Base-by-base conservation (phyloP, 495 filamentous ascomycete species). In the Trichoderma virens region DNA sequence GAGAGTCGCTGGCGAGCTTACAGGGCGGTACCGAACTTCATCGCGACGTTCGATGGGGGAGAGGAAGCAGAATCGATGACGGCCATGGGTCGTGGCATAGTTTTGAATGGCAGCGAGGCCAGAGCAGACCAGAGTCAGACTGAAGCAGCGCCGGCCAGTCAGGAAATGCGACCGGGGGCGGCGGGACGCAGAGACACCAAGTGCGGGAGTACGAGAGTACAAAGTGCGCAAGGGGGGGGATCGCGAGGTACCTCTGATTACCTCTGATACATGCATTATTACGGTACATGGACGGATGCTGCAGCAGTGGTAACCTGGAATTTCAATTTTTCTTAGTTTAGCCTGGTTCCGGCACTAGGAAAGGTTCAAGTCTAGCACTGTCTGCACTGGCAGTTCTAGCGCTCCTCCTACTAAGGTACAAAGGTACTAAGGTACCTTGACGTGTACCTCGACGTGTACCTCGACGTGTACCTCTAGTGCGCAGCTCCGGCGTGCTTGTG, bases 1-100 rank as follows among this genome's bases (percentile, higher is more conserved):
- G 51, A 56, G 51, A 56, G 51, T 56, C 51, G 51, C 51, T 56
- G 51, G 51, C 51, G 51, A 56, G 51, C 13, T 56, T 56, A 56
- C 51, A 56, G 51, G 51, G 51, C 51, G 51, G 25, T 56, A 56
- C 25, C 51, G 51, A 56, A 56, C 51, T 56, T 30, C 51, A 56
- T 56, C 9, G 51, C 25, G 51, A 56, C 51, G 51, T 27, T 56
- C 25, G 23, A 28, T 56, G 23, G 51, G 51, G 51, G 25, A 56
- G 16, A 18, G 18, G 41, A 18, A 45, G 51, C 23, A 56, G 51
- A 56, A 56, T 11, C 51, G 51, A 56, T 14, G 5, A 13, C 25
- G 3, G 51, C 23, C 51, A 56, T 56, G 51, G 51, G 51, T 56
- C 51, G 51, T 56, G 51, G 51, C 51, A 56, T 56, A 56, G 23